Conservation (phyloP, 345 rosid genomes). For the Melaleuca alternifolia region DNA sequence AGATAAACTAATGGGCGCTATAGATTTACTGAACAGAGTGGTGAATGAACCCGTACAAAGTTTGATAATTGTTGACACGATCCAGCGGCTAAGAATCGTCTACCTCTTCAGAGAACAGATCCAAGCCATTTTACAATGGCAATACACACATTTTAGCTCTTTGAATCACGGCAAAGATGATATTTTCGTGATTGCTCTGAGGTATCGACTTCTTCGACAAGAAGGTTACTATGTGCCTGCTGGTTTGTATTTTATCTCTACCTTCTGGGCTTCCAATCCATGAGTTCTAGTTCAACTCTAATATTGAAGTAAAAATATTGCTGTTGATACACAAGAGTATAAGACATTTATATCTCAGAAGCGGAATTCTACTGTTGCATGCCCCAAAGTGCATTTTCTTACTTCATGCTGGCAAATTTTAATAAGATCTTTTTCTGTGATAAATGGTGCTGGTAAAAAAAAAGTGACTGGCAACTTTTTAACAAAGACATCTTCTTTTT, state of each 20-base stretch:
- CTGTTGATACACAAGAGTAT: too few relatives aligned
- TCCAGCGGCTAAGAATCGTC: conserved; percentile 30
- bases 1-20: neutral
- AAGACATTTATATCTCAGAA: too few relatives aligned
- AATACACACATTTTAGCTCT: neutral
- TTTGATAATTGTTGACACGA: conserved; percentile 23
- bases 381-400: too few relatives aligned
- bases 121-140: conserved; percentile 10
- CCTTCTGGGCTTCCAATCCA: too few relatives aligned
- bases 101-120: conserved; percentile 22
- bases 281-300: neutral
- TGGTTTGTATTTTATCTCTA: neutral
- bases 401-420: too few relatives aligned
- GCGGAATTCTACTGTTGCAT: too few relatives aligned
- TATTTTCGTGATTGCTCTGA: conserved; percentile 14
- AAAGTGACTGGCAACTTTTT: too few relatives aligned
- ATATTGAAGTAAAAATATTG: neutral
- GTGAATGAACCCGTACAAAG: neutral
- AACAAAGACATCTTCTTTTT: too few relatives aligned
- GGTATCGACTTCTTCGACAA: conserved; percentile 28
- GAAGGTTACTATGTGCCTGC: conserved; percentile 13
- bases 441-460: too few relatives aligned
- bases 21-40: neutral
- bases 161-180: neutral
- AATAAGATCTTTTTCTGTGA: too few relatives aligned